Conservation (phyloP, 192 early-diverging fungal genomes). For the Coemansia guatemalensis region DNA sequence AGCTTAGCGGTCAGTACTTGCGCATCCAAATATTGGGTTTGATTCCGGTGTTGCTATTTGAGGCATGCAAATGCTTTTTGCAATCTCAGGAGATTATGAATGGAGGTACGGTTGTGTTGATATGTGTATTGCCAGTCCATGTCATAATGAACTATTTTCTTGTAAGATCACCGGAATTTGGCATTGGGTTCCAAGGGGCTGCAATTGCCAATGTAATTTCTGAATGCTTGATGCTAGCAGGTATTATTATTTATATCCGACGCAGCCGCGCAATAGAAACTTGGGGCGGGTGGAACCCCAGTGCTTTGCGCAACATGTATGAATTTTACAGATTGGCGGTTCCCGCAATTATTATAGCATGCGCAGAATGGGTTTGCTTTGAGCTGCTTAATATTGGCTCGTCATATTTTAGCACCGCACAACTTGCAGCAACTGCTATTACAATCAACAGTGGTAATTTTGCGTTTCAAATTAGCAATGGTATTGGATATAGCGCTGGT, state of each 20-base stretch:
- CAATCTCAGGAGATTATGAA: conserved; percentile 86
- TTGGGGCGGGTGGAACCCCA: conserved; percentile 83
- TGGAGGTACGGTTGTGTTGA: conserved; percentile 69
- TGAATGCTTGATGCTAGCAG: conserved; percentile 65
- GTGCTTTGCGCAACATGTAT: conserved; percentile 62
- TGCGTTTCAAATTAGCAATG: conserved; percentile 69
- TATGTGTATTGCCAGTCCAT: conserved; percentile 69
- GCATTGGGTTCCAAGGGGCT: conserved; percentile 77
- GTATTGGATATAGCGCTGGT: conserved; percentile 71
- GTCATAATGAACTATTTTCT: conserved; percentile 70
- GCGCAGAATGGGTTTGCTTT: conserved; percentile 78
- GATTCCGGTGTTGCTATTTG: conserved; percentile 72
- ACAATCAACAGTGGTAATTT: conserved; percentile 71
- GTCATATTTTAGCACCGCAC: conserved; percentile 69
- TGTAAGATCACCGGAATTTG: conserved; percentile 63
- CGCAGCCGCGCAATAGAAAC: conserved; percentile 61
- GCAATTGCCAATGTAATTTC: conserved; percentile 71
- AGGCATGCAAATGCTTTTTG: conserved; percentile 76
- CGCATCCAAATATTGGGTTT: conserved; percentile 66
- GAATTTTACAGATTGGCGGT: conserved; percentile 67
- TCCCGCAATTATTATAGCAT: conserved; percentile 78
- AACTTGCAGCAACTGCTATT: conserved; percentile 79
- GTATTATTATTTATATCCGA: conserved; percentile 64
- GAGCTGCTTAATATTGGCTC: conserved; percentile 68
- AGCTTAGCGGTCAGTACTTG: conserved; percentile 59